A percentile compares a stretch with the other conserved stretches of the same genome.
These are phyloP conservation scores for Artemisia princeps DNA, from an alignment of 140 eudicot species.

Conservation along the genomic window DNA sequence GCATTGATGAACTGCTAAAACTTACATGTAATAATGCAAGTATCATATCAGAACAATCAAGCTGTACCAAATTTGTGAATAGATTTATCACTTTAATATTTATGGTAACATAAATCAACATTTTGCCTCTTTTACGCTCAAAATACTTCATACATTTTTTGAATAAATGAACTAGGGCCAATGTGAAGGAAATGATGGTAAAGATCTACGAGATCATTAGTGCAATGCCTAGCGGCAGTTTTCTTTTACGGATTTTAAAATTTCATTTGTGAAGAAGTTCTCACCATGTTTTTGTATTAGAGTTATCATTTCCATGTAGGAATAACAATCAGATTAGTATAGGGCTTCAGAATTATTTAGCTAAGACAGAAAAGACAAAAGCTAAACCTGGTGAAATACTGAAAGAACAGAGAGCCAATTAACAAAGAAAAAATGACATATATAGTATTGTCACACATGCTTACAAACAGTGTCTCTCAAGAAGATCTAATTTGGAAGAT, in stretches of 20 bases:
- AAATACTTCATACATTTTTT: too few relatives aligned
- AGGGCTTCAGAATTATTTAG: not conserved
- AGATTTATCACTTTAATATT: not conserved
- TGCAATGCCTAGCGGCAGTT: too few relatives aligned
- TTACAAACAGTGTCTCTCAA: conserved; percentile 17
- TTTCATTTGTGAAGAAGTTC: too few relatives aligned
- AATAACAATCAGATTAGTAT: not conserved
- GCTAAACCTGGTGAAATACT: not conserved
- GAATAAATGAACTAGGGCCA: too few relatives aligned
- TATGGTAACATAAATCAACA: too few relatives aligned
- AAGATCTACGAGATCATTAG: too few relatives aligned
- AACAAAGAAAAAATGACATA: not conserved
- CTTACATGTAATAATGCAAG: not conserved
- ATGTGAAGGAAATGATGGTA: too few relatives aligned
- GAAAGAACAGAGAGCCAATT: not conserved
- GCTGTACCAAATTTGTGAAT: not conserved
- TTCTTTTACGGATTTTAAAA: too few relatives aligned
- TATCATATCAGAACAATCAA: not conserved
- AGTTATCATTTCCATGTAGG: too few relatives aligned
- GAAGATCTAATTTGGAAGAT: not conserved
- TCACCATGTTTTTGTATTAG: too few relatives aligned
- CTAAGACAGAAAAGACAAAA: conserved; percentile 9
- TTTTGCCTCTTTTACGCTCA: too few relatives aligned
- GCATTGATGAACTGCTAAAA: too few relatives aligned
- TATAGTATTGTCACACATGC: conserved; percentile 5